Evolutionary conservation across 495 filamentous ascomycete genomes (phyloP).

Genomic region (Talaromyces borbonicus): DNA sequence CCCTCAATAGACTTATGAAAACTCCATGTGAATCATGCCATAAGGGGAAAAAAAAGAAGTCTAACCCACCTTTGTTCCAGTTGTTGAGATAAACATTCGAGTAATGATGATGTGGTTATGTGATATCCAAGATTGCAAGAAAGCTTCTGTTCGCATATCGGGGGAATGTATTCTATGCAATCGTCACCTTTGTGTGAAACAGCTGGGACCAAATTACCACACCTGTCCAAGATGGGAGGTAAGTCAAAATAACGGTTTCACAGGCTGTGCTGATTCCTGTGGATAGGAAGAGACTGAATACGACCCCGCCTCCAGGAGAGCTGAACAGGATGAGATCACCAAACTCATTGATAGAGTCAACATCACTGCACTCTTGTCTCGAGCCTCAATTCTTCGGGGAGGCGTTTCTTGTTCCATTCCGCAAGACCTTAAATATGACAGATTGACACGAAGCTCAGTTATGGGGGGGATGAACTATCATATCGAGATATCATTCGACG

Average conservation of each 20-base stretch:
- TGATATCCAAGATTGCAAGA: constrained; percentile 19
- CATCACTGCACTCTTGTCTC: constrained; percentile 20
- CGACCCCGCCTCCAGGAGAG: constrained; percentile 14
- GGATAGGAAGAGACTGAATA: constrained; percentile 21
- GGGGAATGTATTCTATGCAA: constrained; percentile 27
- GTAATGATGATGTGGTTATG: constrained; percentile 22
- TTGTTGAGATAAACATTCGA: no score
- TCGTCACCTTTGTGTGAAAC: constrained; percentile 22
- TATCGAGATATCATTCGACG: constrained; percentile 18
- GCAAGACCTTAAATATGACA: no score
- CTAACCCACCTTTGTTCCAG: no score
- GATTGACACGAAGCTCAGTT: constrained; percentile 16
- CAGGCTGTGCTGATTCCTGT: no score
- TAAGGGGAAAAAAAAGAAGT: no score
- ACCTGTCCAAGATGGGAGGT: constrained; percentile 29
- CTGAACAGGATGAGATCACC: constrained; percentile 17
- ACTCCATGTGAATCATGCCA: no score
- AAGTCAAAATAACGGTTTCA: constrained; percentile 7
- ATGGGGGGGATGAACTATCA: constrained; percentile 31
- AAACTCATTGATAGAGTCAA: constrained; percentile 22
- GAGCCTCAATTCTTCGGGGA: constrained; percentile 18
- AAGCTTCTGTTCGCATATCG: constrained; percentile 18
- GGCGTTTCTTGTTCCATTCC: no score
- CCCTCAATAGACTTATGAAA: no score
- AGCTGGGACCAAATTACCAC: constrained; percentile 18